Percentiles rank a stretch among this genome's conserved stretches.
These are phyloP conservation scores for Geranium brycei DNA, from an alignment of 345 rosid genomes.

Conservation along the genomic window DNA sequence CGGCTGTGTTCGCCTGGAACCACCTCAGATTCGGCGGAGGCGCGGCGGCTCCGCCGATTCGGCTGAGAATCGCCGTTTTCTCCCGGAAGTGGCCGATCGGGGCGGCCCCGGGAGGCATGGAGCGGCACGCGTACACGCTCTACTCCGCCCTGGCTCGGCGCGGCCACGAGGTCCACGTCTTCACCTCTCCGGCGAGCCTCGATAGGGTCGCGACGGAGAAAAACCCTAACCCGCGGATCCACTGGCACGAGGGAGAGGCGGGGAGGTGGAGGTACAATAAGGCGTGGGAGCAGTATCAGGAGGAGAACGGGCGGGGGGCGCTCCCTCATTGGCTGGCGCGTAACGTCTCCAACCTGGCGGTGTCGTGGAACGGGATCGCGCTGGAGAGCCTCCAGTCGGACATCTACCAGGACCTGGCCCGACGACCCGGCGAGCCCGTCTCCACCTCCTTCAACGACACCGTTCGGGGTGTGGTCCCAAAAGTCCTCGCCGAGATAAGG, in stretches of 20 bases:
- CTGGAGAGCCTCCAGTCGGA: conserved; percentile 70
- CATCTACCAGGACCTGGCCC: conserved; percentile 63
- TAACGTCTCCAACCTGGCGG: conserved; percentile 48
- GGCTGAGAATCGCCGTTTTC: conserved; percentile 67
- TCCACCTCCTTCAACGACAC: conserved; percentile 36
- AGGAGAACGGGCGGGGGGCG: conserved; percentile 44
- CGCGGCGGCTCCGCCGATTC: conserved; percentile 10
- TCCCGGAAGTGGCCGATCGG: conserved; percentile 85
- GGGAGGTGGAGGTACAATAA: conserved; percentile 66
- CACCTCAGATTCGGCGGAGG: conserved; percentile 28
- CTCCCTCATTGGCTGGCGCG: conserved; percentile 68
- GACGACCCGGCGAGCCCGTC: conserved; percentile 48
- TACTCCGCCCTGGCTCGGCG: conserved; percentile 62
- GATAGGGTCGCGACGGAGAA: too few species aligned
- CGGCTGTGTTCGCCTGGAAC: conserved; percentile 60
- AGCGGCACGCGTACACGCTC: conserved; percentile 80
- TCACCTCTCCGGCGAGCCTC: conserved; percentile 35
- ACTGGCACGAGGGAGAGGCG: conserved; percentile 59
- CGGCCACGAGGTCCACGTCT: conserved; percentile 73
- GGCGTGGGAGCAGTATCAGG: conserved; percentile 73
- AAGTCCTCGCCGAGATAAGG: conserved; percentile 65
- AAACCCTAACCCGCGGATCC: conserved; percentile 26
- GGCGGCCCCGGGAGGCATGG: conserved; percentile 81
- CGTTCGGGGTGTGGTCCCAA: conserved; percentile 50
- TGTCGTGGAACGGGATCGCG: conserved; percentile 93